Percentiles rank a stretch among this genome's conserved stretches.
Evolutionary conservation across 1,139 yeast genomes (phyloP).

Genomic region (Pichia sp.): DNA sequence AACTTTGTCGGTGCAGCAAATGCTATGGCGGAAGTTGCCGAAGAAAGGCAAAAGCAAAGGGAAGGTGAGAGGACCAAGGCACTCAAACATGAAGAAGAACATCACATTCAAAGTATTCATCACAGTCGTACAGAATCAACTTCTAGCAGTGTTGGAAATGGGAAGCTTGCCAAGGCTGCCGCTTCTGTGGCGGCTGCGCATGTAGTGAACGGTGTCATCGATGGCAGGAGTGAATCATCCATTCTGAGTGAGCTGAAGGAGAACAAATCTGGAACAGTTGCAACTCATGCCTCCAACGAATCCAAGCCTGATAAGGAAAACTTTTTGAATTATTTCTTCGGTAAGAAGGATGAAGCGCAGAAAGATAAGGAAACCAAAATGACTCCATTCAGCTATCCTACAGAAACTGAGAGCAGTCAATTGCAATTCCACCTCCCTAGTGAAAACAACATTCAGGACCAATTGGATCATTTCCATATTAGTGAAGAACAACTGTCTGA

Average conservation of each 20-base stretch:
- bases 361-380: conserved; percentile 11
- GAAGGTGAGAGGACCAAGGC: conserved; percentile 25
- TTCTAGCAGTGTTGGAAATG: neutral
- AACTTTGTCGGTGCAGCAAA: conserved; percentile 93
- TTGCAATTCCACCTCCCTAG: conserved; percentile 22
- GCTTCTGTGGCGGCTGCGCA: conserved; percentile 6
- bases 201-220: conserved; percentile 1
- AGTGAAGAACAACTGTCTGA: conserved; percentile 53
- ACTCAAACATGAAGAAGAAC: conserved; percentile 13
- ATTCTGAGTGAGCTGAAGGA: conserved; percentile 10
- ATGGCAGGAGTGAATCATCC: conserved; percentile 7
- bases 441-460: conserved; percentile 20
- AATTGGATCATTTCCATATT: conserved; percentile 39
- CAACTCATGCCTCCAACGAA: conserved; percentile 1
- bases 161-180: conserved; percentile 10
- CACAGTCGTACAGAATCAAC: neutral
- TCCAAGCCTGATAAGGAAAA: conserved; percentile 47
- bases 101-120: neutral
- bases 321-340: conserved; percentile 88
- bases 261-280: neutral
- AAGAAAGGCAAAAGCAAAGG: conserved; percentile 53
- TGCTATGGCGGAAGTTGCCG: conserved; percentile 87
- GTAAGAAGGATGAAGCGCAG: conserved; percentile 56
- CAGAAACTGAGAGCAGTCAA: conserved; percentile 21
- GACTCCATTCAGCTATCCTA: conserved; percentile 20